These are phyloP conservation scores for Penicillium longicatenatum DNA, from an alignment of 495 filamentous ascomycete species.

Conservation along the genomic window DNA sequence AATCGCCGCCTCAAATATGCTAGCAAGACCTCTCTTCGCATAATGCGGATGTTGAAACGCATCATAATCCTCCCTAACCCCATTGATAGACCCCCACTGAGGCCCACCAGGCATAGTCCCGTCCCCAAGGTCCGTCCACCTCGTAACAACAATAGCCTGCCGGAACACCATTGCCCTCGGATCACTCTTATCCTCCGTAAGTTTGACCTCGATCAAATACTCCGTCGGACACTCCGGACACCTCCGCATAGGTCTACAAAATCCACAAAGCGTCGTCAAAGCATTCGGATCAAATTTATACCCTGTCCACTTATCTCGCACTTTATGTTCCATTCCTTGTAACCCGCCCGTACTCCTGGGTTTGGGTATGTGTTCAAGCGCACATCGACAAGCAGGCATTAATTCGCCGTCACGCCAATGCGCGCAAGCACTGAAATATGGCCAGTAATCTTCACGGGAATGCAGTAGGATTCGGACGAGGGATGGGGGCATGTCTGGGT, in stretches of 20 bases:
- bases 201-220: slow-evolving; percentile 59
- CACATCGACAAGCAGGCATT: slow-evolving; percentile 60
- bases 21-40: slow-evolving; percentile 53
- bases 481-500: slow-evolving; percentile 42
- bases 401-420: slow-evolving; percentile 63
- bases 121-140: slow-evolving; percentile 62
- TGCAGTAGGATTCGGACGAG: slow-evolving; percentile 54
- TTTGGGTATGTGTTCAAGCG: slow-evolving; percentile 54
- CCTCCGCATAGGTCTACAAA: slow-evolving; percentile 57
- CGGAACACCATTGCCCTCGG: slow-evolving; percentile 42
- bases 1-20: slow-evolving; percentile 57
- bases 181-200: slow-evolving; percentile 49
- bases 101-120: slow-evolving; percentile 40
- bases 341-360: slow-evolving; percentile 40
- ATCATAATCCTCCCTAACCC: slow-evolving; percentile 46
- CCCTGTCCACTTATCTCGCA: slow-evolving; percentile 38
- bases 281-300: slow-evolving; percentile 44
- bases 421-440: slow-evolving; percentile 59
- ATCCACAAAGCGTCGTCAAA: slow-evolving; percentile 50
- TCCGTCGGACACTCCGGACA: slow-evolving; percentile 63
- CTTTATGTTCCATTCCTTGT: slow-evolving; percentile 41
- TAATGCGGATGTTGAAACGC: slow-evolving; percentile 44
- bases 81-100: slow-evolving; percentile 57
- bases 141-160: slow-evolving; percentile 59
- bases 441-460: slow-evolving; percentile 59